phyloP scores from a whole-genome alignment of 2,329 filamentous ascomycete genomes.

The Nemania sp. region DNA sequence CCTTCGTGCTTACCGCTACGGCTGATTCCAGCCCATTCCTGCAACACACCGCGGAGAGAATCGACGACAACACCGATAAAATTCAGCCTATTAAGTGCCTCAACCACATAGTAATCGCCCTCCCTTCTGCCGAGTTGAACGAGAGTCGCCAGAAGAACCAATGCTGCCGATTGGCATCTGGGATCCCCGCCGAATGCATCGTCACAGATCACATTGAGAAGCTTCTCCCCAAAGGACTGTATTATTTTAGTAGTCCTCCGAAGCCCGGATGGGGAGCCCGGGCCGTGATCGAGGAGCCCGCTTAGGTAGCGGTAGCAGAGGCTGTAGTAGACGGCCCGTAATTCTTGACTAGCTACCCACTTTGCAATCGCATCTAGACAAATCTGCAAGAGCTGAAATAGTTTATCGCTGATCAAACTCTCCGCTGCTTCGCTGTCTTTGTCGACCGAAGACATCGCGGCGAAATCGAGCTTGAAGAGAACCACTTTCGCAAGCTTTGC shows the following conservation, averaged over 20 bases:
- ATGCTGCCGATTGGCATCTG: slow-evolving; percentile 79
- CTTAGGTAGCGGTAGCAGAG: slow-evolving; percentile 87
- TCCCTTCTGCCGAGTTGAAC: slow-evolving; percentile 75
- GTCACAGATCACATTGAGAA: slow-evolving; percentile 88
- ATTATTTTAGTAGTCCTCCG: slow-evolving; percentile 74
- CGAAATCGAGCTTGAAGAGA: slow-evolving; percentile 71
- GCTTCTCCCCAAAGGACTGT: slow-evolving; percentile 68
- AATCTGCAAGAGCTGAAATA: slow-evolving; percentile 89
- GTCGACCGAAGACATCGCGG: slow-evolving; percentile 45
- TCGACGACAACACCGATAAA: slow-evolving; percentile 91
- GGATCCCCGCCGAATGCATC: slow-evolving; percentile 87
- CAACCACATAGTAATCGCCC: slow-evolving; percentile 74
- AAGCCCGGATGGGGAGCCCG: slow-evolving; percentile 52
- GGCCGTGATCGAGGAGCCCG: slow-evolving; percentile 63
- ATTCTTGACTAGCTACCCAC: slow-evolving; percentile 68
- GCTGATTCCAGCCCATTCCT: slow-evolving; percentile 68
- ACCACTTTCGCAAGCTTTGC: slow-evolving; percentile 76
- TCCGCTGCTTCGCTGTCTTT: slow-evolving; percentile 55
- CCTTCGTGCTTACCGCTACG: slow-evolving; percentile 54
- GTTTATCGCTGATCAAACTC: slow-evolving; percentile 82
- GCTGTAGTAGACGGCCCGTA: slow-evolving; percentile 87
- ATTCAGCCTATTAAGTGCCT: slow-evolving; percentile 81
- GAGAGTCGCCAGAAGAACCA: slow-evolving; percentile 81
- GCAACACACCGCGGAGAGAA: slow-evolving; percentile 76
- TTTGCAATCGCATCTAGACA: slow-evolving; percentile 79